Conservation (phyloP, 202 grass and related monocot species). For the Cymbopogon flexuosus region DNA sequence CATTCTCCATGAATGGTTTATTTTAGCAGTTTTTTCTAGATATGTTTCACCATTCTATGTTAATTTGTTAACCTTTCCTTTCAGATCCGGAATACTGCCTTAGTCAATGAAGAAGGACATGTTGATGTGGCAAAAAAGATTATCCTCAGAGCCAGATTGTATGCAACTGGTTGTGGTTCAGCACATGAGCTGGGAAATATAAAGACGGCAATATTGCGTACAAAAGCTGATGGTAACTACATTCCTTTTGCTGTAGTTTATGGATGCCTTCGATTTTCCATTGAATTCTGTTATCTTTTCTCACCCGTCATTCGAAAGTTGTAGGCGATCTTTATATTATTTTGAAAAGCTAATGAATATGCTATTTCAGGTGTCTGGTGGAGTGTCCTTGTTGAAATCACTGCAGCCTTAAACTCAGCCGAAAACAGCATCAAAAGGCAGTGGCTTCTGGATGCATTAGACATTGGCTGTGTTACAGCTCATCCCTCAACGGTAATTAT, state of each 20-base stretch:
- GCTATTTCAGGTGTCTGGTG: constrained; percentile 67
- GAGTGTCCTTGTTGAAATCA: constrained; percentile 77
- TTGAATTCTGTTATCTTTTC: not conserved
- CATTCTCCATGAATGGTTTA: not conserved
- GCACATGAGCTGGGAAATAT: constrained; percentile 59
- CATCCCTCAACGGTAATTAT: constrained; percentile 69
- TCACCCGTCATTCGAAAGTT: constrained; percentile 1
- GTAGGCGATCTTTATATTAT: constrained; percentile 10
- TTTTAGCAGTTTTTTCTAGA: not conserved
- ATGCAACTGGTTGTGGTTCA: constrained; percentile 40
- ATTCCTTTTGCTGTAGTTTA: constrained; percentile 21
- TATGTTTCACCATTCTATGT: constrained; percentile 16
- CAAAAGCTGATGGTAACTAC: constrained; percentile 63
- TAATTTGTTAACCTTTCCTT: constrained; percentile 29
- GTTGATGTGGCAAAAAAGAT: constrained; percentile 55
- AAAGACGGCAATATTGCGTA: constrained; percentile 55
- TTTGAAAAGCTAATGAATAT: constrained; percentile 6
- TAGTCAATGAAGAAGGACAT: constrained; percentile 34
- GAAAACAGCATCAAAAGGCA: constrained; percentile 51
- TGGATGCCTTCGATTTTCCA: not conserved
- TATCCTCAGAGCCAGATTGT: constrained; percentile 64
- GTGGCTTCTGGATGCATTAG: constrained; percentile 94
- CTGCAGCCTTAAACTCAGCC: constrained; percentile 48
- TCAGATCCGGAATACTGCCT: constrained; percentile 43
- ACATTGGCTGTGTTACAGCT: constrained; percentile 63